These are phyloP conservation scores for Ensete ventricosum DNA, from an alignment of 176 grass and related monocot species.

Conservation along the genomic window DNA sequence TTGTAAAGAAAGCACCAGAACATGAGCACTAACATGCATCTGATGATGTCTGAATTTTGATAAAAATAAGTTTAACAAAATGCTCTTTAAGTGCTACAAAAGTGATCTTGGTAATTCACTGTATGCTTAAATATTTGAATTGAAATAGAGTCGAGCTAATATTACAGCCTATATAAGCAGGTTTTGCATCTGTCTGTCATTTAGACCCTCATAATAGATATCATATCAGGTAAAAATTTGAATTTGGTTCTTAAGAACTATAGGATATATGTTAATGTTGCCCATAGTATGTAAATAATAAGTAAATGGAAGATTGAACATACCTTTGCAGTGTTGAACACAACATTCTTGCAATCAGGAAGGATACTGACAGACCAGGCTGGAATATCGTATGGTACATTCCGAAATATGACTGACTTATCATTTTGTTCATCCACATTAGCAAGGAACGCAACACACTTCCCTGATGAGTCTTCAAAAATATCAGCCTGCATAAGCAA, in stretches of 20 bases:
- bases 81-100: no score
- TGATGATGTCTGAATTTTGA: neutral
- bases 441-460: constrained; percentile 76
- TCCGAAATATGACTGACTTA: constrained; percentile 53
- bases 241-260: neutral
- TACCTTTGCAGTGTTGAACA: constrained; percentile 95
- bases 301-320: neutral
- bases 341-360: constrained; percentile 91
- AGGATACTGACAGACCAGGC: constrained; percentile 97
- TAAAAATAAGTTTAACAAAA: neutral
- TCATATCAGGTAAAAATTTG: no score
- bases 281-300: neutral
- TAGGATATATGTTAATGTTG: neutral
- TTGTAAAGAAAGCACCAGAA: no score
- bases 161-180: no score
- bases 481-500: constrained; percentile 55
- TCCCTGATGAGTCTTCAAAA: constrained; percentile 68
- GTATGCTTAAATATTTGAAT: no score
- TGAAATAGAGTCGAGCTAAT: no score
- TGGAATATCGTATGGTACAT: constrained; percentile 68
- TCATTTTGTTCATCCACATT: constrained; percentile 71
- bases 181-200: no score
- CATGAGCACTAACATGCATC: no score
- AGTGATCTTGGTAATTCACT: no score
- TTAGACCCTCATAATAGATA: no score